Percentiles rank a stretch among this genome's conserved stretches.
Conservation (phyloP, 192 early-diverging fungal species). For the Pilaira anomala region DNA sequence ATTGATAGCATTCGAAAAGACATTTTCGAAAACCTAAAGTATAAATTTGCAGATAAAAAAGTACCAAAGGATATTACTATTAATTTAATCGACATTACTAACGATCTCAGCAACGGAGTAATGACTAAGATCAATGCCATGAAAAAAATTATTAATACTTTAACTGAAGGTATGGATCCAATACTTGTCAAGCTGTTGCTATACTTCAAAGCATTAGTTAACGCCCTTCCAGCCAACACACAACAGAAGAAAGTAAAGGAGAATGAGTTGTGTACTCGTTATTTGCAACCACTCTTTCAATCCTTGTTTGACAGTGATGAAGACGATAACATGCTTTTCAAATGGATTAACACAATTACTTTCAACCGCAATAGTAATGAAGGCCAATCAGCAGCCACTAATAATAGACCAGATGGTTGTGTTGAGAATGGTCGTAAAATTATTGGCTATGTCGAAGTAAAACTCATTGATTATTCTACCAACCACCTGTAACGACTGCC, state of each 20-base stretch:
- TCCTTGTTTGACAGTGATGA: background rate
- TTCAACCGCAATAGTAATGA: background rate
- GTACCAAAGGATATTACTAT: too few species aligned
- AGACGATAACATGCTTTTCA: background rate
- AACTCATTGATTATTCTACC: background rate
- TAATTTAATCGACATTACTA: background rate
- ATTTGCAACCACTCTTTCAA: background rate
- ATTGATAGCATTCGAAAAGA: too few species aligned
- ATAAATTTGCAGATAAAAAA: too few species aligned
- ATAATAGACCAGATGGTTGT: background rate
- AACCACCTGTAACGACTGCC: too few species aligned
- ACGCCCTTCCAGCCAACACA: background rate
- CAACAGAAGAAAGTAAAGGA: background rate
- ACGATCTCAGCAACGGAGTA: background rate
- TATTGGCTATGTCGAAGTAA: slow-evolving; percentile 2
- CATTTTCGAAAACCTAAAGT: too few species aligned
- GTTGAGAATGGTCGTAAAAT: background rate
- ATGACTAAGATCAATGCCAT: background rate
- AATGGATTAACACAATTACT: background rate
- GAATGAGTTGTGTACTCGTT: background rate
- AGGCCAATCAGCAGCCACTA: background rate
- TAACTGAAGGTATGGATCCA: slow-evolving; percentile 8
- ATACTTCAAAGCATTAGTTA: slow-evolving; percentile 7
- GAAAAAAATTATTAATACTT: slow-evolving; percentile 3
- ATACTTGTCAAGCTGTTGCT: slow-evolving; percentile 1